These are phyloP conservation scores for Hyaloperonospora brassicae DNA, from an alignment of 352 stramenopile genomes.

Conservation along the genomic window DNA sequence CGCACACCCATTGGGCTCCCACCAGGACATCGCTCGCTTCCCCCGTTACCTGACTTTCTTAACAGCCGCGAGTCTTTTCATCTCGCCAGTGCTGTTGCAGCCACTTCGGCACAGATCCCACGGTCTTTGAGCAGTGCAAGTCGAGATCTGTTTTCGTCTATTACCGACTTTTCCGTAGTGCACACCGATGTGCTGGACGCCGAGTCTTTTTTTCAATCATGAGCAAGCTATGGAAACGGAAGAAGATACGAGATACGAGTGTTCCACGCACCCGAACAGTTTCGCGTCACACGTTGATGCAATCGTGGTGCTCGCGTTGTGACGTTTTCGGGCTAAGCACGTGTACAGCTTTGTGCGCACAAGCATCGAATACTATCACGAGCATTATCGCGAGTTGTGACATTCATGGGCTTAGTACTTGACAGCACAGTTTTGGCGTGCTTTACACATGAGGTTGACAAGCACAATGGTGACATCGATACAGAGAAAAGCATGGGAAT, in stretches of 20 bases:
- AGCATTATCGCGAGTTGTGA: constrained; percentile 75
- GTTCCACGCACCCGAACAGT: no score
- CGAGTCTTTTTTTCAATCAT: constrained; percentile 41
- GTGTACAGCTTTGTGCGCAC: constrained; percentile 29
- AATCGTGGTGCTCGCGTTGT: no score
- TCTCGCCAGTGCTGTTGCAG: constrained; percentile 20
- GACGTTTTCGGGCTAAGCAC: no score
- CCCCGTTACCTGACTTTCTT: constrained; percentile 55
- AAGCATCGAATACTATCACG: constrained; percentile 60
- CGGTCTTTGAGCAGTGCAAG: constrained; percentile 14
- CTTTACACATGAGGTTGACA: constrained; percentile 49
- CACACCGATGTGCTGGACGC: constrained; percentile 34
- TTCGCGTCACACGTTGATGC: no score
- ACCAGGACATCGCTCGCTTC: constrained; percentile 43
- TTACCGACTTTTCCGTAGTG: constrained; percentile 30
- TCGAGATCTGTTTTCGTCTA: constrained; percentile 40
- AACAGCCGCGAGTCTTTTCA: constrained; percentile 57
- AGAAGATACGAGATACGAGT: no score
- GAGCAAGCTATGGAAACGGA: constrained; percentile 1
- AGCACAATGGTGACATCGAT: constrained; percentile 21
- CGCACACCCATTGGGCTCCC: constrained; percentile 49
- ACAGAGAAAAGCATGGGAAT: constrained; percentile 14
- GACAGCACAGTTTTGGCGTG: constrained; percentile 70
- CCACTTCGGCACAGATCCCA: constrained; percentile 9
- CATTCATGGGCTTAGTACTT: constrained; percentile 61